Evolutionary conservation across 169 alveolate species (phyloP).

Genomic region (Cryptosporidium tyzzeri): DNA sequence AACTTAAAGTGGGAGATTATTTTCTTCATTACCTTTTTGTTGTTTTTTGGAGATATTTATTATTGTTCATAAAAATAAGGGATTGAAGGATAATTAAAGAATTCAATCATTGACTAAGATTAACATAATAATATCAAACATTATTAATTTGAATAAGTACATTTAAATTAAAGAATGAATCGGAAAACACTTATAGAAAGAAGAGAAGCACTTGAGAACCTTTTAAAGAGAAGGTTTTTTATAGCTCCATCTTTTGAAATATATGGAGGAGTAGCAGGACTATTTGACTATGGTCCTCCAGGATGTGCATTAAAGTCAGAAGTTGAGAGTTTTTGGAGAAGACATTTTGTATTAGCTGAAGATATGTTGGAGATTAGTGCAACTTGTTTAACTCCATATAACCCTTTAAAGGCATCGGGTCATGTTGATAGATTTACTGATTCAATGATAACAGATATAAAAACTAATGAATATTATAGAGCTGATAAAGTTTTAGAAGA

Average conservation of each 20-base stretch:
- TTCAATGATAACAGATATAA: slow-evolving; percentile 93
- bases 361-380: slow-evolving; percentile 94
- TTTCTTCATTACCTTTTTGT: too few relatives aligned
- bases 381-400: slow-evolving; percentile 93
- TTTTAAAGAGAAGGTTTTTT: slow-evolving; percentile 93
- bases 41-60: background rate
- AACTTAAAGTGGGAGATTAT: background rate
- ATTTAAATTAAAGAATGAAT: background rate
- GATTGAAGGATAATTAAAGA: too few relatives aligned
- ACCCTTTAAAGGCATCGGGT: slow-evolving; percentile 94
- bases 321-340: slow-evolving; percentile 95
- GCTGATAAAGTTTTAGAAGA: slow-evolving; percentile 89
- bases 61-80: background rate
- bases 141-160: too few relatives aligned
- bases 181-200: slow-evolving; percentile 7
- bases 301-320: slow-evolving; percentile 96
- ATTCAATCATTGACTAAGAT: too few relatives aligned
- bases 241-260: slow-evolving; percentile 93
- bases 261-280: slow-evolving; percentile 97
- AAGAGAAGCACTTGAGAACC: slow-evolving; percentile 85
- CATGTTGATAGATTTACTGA: slow-evolving; percentile 98
- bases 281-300: slow-evolving; percentile 97
- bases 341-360: slow-evolving; percentile 95
- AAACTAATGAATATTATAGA: slow-evolving; percentile 88
- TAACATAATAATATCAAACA: background rate